These are phyloP conservation scores for Colletotrichum musicola DNA, from an alignment of 2,329 filamentous ascomycete species.

Conservation along the genomic window DNA sequence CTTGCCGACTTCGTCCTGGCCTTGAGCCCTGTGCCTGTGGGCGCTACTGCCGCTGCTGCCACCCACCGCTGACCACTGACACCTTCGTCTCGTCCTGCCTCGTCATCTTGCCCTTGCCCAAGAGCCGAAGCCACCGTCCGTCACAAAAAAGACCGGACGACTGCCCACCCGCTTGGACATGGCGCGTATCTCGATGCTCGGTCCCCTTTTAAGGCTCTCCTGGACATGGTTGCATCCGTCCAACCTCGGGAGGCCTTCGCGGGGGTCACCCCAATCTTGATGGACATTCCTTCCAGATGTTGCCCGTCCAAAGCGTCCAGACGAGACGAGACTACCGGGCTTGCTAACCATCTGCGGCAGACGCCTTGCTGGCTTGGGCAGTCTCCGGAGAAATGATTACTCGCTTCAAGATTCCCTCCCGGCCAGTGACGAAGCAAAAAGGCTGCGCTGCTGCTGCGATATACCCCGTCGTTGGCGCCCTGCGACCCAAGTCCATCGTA, in stretches of 20 bases:
- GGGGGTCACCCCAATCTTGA: conserved; percentile 9
- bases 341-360: not conserved
- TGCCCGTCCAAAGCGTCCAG: not conserved
- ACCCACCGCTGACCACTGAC: not conserved
- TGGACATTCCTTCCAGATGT: conserved; percentile 7
- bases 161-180: not conserved
- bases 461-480: conserved; percentile 3
- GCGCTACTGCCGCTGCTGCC: conserved; percentile 2
- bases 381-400: conserved; percentile 12
- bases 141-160: conserved; percentile 13
- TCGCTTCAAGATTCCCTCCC: conserved; percentile 6
- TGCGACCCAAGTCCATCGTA: conserved; percentile 15
- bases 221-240: conserved; percentile 13
- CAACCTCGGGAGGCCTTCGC: conserved; percentile 8
- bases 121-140: not conserved
- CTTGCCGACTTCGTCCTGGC: conserved; percentile 18
- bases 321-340: conserved; percentile 6
- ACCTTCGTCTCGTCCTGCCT: not conserved
- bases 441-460: conserved; percentile 3
- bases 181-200: not conserved
- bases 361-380: not conserved
- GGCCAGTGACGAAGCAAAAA: not conserved
- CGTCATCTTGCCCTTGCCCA: conserved; percentile 8
- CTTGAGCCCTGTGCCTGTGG: conserved; percentile 8
- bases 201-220: conserved; percentile 2